Percentiles rank a stretch among this genome's conserved stretches.
phyloP scores from a whole-genome alignment of 2,329 filamentous ascomycete species.

The Neofusicoccum sp. region DNA sequence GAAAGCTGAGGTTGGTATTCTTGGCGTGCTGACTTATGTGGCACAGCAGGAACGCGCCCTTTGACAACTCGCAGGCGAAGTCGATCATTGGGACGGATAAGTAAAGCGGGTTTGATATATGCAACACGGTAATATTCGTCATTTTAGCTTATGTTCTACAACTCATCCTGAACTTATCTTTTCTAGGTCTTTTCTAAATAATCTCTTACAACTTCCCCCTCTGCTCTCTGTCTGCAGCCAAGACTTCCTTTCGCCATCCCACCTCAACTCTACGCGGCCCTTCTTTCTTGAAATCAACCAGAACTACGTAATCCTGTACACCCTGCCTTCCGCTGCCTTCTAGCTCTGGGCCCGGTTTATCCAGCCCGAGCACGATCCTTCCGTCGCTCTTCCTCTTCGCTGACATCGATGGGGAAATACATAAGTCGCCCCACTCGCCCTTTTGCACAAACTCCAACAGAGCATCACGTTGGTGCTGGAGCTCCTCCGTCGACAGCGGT shows the following conservation, averaged over 20 bases:
- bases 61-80: not conserved
- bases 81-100: no score
- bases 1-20: not conserved
- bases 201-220: constrained; percentile 56
- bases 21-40: not conserved
- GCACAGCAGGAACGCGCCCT: not conserved
- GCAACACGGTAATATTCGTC: no score
- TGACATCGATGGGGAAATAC: constrained; percentile 44
- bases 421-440: constrained; percentile 52
- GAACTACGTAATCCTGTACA: constrained; percentile 57
- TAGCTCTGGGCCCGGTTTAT: constrained; percentile 59
- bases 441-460: constrained; percentile 56
- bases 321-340: constrained; percentile 53
- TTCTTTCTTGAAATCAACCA: constrained; percentile 60
- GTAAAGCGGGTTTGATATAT: no score
- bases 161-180: no score
- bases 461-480: constrained; percentile 42
- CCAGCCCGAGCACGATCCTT: constrained; percentile 55
- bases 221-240: constrained; percentile 59
- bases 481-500: constrained; percentile 34
- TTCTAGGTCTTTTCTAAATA: no score
- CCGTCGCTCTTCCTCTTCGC: constrained; percentile 48
- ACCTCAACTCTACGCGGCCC: constrained; percentile 61
- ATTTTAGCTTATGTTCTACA: no score
- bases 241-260: constrained; percentile 44